These are phyloP conservation scores for Plicaturopsis crispa DNA, from an alignment of 768 basidiomycete species.

Conservation along the genomic window DNA sequence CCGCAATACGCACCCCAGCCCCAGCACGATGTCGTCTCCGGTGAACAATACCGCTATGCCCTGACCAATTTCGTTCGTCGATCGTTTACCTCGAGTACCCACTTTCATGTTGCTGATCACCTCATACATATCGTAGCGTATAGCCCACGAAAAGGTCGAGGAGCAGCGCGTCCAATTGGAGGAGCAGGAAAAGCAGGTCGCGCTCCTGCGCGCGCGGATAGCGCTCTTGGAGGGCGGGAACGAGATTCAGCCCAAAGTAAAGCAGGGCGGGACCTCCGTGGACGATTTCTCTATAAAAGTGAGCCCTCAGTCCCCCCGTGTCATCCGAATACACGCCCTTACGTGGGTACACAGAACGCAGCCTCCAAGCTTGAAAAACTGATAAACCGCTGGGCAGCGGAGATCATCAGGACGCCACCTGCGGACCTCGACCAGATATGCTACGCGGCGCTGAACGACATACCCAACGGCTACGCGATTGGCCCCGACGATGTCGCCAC, in stretches of 20 bases:
- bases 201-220: slow-evolving; percentile 62
- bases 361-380: slow-evolving; percentile 77
- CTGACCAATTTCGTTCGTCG: slow-evolving; percentile 69
- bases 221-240: slow-evolving; percentile 63
- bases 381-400: slow-evolving; percentile 85
- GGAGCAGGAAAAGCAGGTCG: slow-evolving; percentile 80
- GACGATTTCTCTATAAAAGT: slow-evolving; percentile 90
- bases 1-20: slow-evolving; percentile 19
- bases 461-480: slow-evolving; percentile 38
- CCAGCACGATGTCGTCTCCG: slow-evolving; percentile 34
- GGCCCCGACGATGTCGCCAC: too few relatives aligned
- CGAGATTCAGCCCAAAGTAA: slow-evolving; percentile 22
- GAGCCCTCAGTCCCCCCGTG: slow-evolving; percentile 11
- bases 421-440: slow-evolving; percentile 44
- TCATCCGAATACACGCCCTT: background rate
- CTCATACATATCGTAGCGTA: slow-evolving; percentile 54
- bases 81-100: background rate
- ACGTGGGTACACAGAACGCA: slow-evolving; percentile 44
- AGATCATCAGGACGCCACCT: slow-evolving; percentile 54
- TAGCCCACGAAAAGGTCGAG: slow-evolving; percentile 87
- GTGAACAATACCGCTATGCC: slow-evolving; percentile 77
- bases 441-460: slow-evolving; percentile 51
- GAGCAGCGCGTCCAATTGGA: slow-evolving; percentile 72
- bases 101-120: background rate
- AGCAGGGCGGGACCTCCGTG: slow-evolving; percentile 53